Evolutionary conservation across 106 monocot species (phyloP), one percentile per base, ranked within the genome.

Genomic region (Platanthera guangdongensis): DNA sequence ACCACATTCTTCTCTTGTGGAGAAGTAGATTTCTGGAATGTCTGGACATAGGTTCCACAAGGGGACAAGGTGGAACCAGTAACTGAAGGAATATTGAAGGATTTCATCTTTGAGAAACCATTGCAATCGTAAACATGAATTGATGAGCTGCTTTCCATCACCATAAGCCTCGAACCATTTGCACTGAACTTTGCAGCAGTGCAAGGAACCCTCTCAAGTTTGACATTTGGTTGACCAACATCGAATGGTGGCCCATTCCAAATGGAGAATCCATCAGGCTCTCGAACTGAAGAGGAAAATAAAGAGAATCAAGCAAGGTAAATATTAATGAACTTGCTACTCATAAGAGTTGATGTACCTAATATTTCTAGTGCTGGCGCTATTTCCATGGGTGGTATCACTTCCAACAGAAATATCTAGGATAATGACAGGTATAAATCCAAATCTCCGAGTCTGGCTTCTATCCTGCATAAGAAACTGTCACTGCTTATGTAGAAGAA

Each of bases 1-100:
- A 74, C 62, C 32, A 97, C 89, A 86, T 97, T 97, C 76, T 97
- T 97, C 16, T 94, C 94, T 75, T 92, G 94, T 13, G 93, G 88
- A 9, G 87, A 82, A 49, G 86, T 68, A n/a, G 89, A 73, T 84
- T 92, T 97, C 55, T 97, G 93, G 72, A 97, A 97, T 25, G 91
- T 94, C 76, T 91, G 97, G 45, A 97, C 84, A 73, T 85, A 97
- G 8, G 86, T 87, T 59, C 97, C 97, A 75, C 80, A 54, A 30
- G 94, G 91, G 47, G 94, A 92, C 51, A 97, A 51, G 10, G 75
- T 46, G 9, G 91, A 80, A 50, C 85, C 81, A 67, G 89, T 85
- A 68, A 97, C 65, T 57, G 85, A 83, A 71, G 91, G 91, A 25
- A 94, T 74, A 68, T 94, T 85, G 78, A 97, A 88, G 32, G 78